phyloP scores from a whole-genome alignment of 257 asterid genomes.

The Rhazya stricta region DNA sequence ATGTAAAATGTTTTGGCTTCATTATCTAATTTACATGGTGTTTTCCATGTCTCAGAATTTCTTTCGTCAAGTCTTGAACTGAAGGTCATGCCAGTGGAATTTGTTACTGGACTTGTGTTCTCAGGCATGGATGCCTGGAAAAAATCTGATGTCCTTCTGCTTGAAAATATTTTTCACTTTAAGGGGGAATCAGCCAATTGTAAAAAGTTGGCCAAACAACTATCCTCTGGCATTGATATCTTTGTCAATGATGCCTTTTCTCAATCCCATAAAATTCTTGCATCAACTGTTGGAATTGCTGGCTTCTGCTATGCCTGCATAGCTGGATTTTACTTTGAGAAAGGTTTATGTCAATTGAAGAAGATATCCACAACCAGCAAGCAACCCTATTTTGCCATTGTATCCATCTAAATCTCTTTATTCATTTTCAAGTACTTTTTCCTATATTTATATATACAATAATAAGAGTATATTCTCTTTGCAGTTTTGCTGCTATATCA shows the following conservation, averaged over 20 bases:
- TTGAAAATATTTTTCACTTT: slow-evolving; percentile 56
- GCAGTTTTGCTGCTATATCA: background rate
- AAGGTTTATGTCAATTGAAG: slow-evolving; percentile 53
- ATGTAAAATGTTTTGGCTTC: background rate
- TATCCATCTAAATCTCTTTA: slow-evolving; percentile 32
- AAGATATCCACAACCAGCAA: slow-evolving; percentile 39
- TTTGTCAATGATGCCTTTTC: slow-evolving; percentile 82
- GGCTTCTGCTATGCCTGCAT: slow-evolving; percentile 57
- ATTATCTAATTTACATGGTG: background rate
- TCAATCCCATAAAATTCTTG: slow-evolving; percentile 72
- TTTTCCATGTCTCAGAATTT: slow-evolving; percentile 44
- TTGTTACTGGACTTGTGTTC: slow-evolving; percentile 26
- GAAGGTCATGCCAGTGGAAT: slow-evolving; percentile 55
- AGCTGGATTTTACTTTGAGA: slow-evolving; percentile 83
- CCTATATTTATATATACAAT: background rate
- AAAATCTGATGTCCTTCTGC: slow-evolving; percentile 41
- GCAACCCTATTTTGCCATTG: slow-evolving; percentile 72
- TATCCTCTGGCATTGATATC: slow-evolving; percentile 68
- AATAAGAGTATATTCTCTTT: background rate
- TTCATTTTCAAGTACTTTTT: slow-evolving; percentile 12
- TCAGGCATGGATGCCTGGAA: slow-evolving; percentile 28
- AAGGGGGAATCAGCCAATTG: slow-evolving; percentile 77
- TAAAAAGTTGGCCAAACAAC: slow-evolving; percentile 53
- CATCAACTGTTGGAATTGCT: slow-evolving; percentile 85
- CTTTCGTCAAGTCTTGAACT: slow-evolving; percentile 58